A percentile compares a stretch with the other conserved stretches of the same genome.
These are phyloP conservation scores for Acmispon strigosus DNA, from an alignment of 306 rosid genomes.

Conservation along the genomic window DNA sequence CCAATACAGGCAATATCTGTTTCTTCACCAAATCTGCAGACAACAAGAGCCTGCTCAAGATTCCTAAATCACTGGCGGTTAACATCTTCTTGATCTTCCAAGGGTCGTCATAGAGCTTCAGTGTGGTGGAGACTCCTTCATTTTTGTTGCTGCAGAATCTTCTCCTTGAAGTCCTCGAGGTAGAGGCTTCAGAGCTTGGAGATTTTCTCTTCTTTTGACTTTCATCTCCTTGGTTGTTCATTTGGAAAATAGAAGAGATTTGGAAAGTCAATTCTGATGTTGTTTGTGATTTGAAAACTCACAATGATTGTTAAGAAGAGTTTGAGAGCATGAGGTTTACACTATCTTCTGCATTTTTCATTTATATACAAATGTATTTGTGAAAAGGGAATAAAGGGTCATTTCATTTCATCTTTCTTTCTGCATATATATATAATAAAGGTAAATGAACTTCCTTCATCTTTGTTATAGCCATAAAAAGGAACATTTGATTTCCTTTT, in stretches of 20 bases:
- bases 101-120: conserved; percentile 18
- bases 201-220: conserved; percentile 18
- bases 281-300: no score
- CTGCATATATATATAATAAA: no score
- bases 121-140: neutral
- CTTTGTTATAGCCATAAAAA: neutral
- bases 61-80: conserved; percentile 26
- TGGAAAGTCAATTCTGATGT: no score
- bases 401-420: neutral
- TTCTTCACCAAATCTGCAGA: conserved; percentile 7
- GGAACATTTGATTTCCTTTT: neutral
- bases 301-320: no score
- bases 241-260: no score
- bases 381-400: neutral
- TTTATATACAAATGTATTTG: neutral
- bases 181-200: no score
- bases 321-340: no score
- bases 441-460: neutral
- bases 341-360: no score
- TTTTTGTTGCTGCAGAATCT: neutral
- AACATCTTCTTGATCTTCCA: conserved; percentile 28
- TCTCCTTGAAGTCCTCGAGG: neutral
- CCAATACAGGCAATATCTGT: conserved; percentile 20
- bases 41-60: conserved; percentile 18
- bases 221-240: neutral